Evolutionary conservation across 139 green algal species (phyloP), one percentile per base, ranked within the genome.

Genomic region (Chlorella sp.): DNA sequence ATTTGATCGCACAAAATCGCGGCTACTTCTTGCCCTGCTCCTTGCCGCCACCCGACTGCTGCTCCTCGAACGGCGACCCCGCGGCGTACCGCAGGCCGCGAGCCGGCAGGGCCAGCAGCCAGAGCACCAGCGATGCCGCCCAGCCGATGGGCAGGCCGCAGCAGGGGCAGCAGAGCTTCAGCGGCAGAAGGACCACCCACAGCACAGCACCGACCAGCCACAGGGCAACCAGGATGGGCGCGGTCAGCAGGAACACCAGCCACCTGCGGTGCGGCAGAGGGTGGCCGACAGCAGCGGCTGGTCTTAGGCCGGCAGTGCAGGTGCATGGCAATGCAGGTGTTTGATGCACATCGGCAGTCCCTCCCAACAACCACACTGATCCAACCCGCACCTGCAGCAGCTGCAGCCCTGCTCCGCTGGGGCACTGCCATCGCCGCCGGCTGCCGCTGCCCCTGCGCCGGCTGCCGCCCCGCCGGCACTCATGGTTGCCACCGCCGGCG

Each of bases 141-240:
- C 88, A 60, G 64, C 91, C 84, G 8, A 86, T 46, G 24, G 75
- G 48, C 46, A 81, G 88, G 34, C 86, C 90, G 26, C 84, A 34
- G 56, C 88, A 90, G n/a, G 86, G 90, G 85, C 86, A 92, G 54
- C 89, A 80, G 44, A 85, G 81, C 72, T 93, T 93, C 34, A 93
- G 38, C 7, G 90, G 90, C 41, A 93, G 84, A 62, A 93, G 74
- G 1, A 93, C 19, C 8, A 93, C 36, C 88, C 88, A 92, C 1
- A 93, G 70, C 36, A 92, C 58, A 19, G 82, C 46, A 20, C 90
- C 90, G 14, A 92, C n/a, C 34, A 91, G 32, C 40, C 81, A 91
- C 0, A 89, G 34, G 19, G 88, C 65, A 5, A 65, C 58, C 60
- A 93, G 74, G 2, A 93, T 36, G 26, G 90, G 90, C 32, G 81